phyloP scores from a whole-genome alignment of 2,329 filamentous ascomycete genomes.

The Diplodia scrobiculata region DNA sequence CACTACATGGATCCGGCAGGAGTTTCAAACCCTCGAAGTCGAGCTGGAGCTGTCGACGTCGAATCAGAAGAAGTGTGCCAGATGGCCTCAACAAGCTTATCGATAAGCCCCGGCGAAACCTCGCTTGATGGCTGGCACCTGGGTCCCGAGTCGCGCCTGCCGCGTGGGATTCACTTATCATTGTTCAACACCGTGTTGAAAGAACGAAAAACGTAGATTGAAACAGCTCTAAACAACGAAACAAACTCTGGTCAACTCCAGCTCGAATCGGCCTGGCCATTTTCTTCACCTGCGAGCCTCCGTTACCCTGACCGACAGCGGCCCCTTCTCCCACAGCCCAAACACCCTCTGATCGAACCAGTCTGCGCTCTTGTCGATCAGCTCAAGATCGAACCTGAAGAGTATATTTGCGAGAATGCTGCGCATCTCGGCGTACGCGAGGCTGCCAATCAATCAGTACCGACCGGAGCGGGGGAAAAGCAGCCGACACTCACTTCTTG shows the following conservation, averaged over 20 bases:
- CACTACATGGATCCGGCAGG: slow-evolving; percentile 22
- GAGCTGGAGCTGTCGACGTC: neutral
- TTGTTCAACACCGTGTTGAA: no score
- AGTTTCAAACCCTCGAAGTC: neutral
- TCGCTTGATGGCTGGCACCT: neutral
- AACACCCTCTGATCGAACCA: slow-evolving; percentile 46
- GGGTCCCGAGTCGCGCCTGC: no score
- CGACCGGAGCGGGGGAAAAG: neutral
- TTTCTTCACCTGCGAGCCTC: slow-evolving; percentile 1
- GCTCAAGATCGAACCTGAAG: slow-evolving; percentile 46
- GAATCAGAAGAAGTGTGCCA: slow-evolving; percentile 23
- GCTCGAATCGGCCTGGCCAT: neutral
- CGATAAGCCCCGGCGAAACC: slow-evolving; percentile 1
- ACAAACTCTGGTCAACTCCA: neutral
- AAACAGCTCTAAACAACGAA: no score
- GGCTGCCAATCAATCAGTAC: slow-evolving; percentile 13
- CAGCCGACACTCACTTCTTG: slow-evolving; percentile 38
- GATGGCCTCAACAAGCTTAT: slow-evolving; percentile 19
- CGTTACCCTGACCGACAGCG: slow-evolving; percentile 37
- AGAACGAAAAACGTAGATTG: no score
- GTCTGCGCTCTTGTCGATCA: slow-evolving; percentile 39
- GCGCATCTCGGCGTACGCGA: slow-evolving; percentile 45
- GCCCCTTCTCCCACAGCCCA: slow-evolving; percentile 41
- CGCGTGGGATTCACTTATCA: no score
- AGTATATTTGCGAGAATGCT: slow-evolving; percentile 47